Base-by-base conservation (phyloP, 2,329 filamentous ascomycete species). In the Sclerotinia minor region DNA sequence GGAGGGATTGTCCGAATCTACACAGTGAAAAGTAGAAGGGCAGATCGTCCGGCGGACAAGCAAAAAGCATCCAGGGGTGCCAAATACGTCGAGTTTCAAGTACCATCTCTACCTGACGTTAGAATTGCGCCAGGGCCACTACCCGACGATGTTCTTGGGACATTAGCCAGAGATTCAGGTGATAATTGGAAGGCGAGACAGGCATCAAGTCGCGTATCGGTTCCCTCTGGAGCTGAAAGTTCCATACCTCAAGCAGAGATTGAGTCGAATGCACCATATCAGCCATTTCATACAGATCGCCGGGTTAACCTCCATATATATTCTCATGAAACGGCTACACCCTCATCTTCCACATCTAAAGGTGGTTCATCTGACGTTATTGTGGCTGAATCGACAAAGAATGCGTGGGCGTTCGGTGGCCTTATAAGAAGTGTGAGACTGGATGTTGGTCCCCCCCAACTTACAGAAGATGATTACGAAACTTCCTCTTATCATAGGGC, bases 251-350 rank as follows among this genome's bases (percentile, higher is more conserved):
- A 89, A 71, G 92, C 92, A 7, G 94, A 97, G 81, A 96, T 97
- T 72, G 95, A 99, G 76, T 97, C 94, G 1, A 97, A 94, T 75
- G 91, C 94, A 5, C 92, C 94, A 2, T 98, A 97, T 74, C 94
- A 97, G 75, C 94, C 95, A 1, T 97, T 98, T 81, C 94, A 98
- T 77, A 95, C 94, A 0, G 94, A 98, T 75, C 86, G 88, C 66
- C 87, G 94, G 3, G 91, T 98, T 55, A 87, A 84, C n/a, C 82
- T 97, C 38, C 91, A 88, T 72, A 85, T 92, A 53, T 91, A 89
- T 75, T 79, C 69, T 8, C 32, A 69, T 24, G 68, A 69, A 26
- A 70, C 73, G 26, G 32, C 49, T 13, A 50, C 53, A 19, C 57
- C 69, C 58, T 74, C 71, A n/a, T 69, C 74, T 55, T 74, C 74